A percentile compares a stretch with the other conserved stretches of the same genome.
These are phyloP conservation scores for Fusarium tjaetaba DNA, from an alignment of 2,329 filamentous ascomycete species.

Conservation along the genomic window DNA sequence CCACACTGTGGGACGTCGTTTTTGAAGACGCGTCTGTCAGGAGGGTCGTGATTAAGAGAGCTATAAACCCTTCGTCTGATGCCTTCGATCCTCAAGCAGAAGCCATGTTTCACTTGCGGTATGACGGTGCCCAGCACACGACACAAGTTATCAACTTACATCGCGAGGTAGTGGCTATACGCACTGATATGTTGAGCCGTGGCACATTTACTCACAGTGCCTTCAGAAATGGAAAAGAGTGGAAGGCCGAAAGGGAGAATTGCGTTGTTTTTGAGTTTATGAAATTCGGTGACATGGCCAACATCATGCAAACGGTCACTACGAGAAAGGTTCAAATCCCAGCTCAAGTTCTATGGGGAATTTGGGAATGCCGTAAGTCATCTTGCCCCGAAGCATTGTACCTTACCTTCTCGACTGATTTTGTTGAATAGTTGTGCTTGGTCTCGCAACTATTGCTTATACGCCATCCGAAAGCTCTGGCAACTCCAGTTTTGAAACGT, in stretches of 20 bases:
- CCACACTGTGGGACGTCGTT: conserved; percentile 36
- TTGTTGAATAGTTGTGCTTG: conserved; percentile 40
- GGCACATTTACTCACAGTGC: background rate
- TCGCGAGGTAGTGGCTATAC: conserved; percentile 13
- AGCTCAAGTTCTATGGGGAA: conserved; percentile 42
- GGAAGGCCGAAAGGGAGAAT: background rate
- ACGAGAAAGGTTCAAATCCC: conserved; percentile 10
- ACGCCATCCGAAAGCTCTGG: conserved; percentile 14
- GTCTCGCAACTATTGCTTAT: conserved; percentile 44
- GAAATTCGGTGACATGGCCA: conserved; percentile 36
- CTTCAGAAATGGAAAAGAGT: background rate
- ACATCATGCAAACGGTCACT: conserved; percentile 23
- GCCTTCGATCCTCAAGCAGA: conserved; percentile 26
- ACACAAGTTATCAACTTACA: conserved; percentile 42
- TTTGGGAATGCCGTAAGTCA: conserved; percentile 46
- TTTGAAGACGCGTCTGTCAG: conserved; percentile 33
- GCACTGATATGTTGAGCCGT: background rate
- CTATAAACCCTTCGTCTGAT: background rate
- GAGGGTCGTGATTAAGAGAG: conserved; percentile 44
- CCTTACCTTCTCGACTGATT: background rate
- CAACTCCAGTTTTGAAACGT: conserved; percentile 20
- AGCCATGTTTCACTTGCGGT: conserved; percentile 41
- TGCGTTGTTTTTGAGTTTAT: conserved; percentile 44
- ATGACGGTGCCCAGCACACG: conserved; percentile 41
- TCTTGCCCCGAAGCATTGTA: background rate